Evolutionary conservation across 106 monocot species (phyloP).

Genomic region (Acanthochlamys bracteata): DNA sequence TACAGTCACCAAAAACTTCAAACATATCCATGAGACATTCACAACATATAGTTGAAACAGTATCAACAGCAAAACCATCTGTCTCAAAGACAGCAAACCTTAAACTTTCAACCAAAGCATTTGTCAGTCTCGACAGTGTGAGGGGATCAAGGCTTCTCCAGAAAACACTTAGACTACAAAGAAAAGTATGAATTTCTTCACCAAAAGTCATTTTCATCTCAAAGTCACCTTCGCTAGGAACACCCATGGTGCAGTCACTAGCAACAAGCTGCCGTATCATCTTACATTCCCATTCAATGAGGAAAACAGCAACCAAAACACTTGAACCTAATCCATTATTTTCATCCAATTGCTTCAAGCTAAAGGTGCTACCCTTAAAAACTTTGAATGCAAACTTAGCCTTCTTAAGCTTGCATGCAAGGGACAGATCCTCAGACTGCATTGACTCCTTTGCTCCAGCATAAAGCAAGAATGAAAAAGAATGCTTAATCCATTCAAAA

Average conservation of each 20-base stretch:
- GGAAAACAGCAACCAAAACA: constrained; percentile 68
- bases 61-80: constrained; percentile 11
- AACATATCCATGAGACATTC: constrained; percentile 50
- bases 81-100: constrained; percentile 58
- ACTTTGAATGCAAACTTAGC: constrained; percentile 63
- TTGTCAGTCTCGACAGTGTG: constrained; percentile 21
- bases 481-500: constrained; percentile 45
- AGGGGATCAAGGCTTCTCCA: constrained; percentile 25
- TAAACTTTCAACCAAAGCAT: constrained; percentile 49
- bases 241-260: not conserved
- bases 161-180: constrained; percentile 20
- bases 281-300: constrained; percentile 64
- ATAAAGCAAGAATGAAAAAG: constrained; percentile 33
- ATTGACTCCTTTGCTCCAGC: constrained; percentile 12
- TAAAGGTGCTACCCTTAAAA: constrained; percentile 59
- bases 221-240: constrained; percentile 6
- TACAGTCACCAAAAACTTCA: constrained; percentile 31
- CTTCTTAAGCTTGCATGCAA: constrained; percentile 19
- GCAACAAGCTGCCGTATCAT: constrained; percentile 17
- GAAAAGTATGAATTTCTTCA: constrained; percentile 26
- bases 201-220: constrained; percentile 29
- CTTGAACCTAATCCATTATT: constrained; percentile 34
- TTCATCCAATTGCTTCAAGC: constrained; percentile 32
- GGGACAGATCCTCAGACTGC: constrained; percentile 19
- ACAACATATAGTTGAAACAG: constrained; percentile 39